Evolutionary conservation across 108 stramenopile genomes (phyloP).

Genomic region (Cyclostephanos invisitatus): DNA sequence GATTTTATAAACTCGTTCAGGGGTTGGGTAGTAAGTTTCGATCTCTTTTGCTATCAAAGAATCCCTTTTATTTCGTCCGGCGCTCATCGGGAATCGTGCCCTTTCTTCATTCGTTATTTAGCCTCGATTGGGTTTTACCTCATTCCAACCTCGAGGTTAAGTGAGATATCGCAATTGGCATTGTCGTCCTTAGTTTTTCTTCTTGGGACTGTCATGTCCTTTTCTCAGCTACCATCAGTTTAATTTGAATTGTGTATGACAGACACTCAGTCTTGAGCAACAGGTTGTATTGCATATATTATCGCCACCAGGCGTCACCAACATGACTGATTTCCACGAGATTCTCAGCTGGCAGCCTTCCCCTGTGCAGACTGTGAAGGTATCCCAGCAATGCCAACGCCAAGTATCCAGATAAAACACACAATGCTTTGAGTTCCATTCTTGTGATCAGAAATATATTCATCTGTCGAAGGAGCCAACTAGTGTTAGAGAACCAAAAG

Average conservation of each 20-base stretch:
- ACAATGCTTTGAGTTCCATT: slow-evolving; percentile 54
- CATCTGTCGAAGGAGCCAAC: not conserved
- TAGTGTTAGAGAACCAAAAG: not conserved
- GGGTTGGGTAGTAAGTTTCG: slow-evolving; percentile 27
- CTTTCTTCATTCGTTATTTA: slow-evolving; percentile 3
- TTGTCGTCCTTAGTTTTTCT: slow-evolving; percentile 37
- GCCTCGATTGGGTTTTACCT: slow-evolving; percentile 43
- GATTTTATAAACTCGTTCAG: slow-evolving; percentile 51
- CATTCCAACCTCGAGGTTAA: slow-evolving; percentile 38
- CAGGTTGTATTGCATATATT: not conserved
- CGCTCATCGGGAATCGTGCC: not conserved
- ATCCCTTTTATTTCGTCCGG: not conserved
- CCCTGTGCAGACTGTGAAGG: slow-evolving; percentile 25
- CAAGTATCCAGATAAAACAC: slow-evolving; percentile 61
- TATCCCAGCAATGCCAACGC: slow-evolving; percentile 51
- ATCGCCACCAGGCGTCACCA: not conserved
- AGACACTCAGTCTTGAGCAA: too few relatives aligned
- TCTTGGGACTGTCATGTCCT: slow-evolving; percentile 38
- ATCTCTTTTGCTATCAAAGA: not conserved
- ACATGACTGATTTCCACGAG: not conserved
- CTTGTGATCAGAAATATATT: slow-evolving; percentile 86
- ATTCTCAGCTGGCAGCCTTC: slow-evolving; percentile 5
- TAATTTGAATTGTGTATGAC: not conserved
- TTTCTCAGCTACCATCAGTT: slow-evolving; percentile 26
- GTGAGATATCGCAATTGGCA: slow-evolving; percentile 32